Conservation (phyloP, 2,329 filamentous ascomycete genomes). For the Cladophialophora bantiana region DNA sequence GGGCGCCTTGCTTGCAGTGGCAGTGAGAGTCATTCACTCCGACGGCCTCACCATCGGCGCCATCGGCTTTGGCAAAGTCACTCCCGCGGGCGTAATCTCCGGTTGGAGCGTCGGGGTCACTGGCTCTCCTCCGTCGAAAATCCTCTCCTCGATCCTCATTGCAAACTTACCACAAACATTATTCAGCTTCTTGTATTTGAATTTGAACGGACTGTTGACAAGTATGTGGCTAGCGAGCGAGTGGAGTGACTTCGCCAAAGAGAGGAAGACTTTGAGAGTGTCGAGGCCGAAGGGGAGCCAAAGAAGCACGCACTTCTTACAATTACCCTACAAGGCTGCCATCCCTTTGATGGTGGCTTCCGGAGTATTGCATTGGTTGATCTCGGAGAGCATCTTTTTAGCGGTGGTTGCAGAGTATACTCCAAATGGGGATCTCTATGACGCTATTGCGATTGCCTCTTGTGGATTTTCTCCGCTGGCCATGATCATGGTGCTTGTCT, state of each 20-base stretch:
- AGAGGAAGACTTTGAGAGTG: conserved; percentile 50
- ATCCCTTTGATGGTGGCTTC: conserved; percentile 47
- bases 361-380: conserved; percentile 52
- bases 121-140: conserved; percentile 3
- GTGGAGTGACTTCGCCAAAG: conserved; percentile 52
- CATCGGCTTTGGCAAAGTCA: conserved; percentile 38
- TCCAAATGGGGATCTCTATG: conserved; percentile 16
- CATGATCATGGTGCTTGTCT: conserved; percentile 34
- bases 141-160: conserved; percentile 38
- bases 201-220: conserved; percentile 50
- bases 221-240: conserved; percentile 58
- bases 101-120: conserved; percentile 27
- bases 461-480: conserved; percentile 41
- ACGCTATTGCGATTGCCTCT: conserved; percentile 27
- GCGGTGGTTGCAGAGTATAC: conserved; percentile 44
- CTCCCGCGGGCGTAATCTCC: conserved; percentile 30
- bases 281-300: conserved; percentile 48
- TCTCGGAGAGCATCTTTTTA: conserved; percentile 55
- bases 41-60: conserved; percentile 19
- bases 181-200: conserved; percentile 48
- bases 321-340: conserved; percentile 49
- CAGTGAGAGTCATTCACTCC: conserved; percentile 6
- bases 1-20: conserved; percentile 14
- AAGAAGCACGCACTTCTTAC: conserved; percentile 51
- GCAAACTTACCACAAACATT: conserved; percentile 49